Evolutionary conservation across 2,329 filamentous ascomycete species (phyloP), one percentile per base, ranked within the genome.

Genomic region (Scytalidium sp.): DNA sequence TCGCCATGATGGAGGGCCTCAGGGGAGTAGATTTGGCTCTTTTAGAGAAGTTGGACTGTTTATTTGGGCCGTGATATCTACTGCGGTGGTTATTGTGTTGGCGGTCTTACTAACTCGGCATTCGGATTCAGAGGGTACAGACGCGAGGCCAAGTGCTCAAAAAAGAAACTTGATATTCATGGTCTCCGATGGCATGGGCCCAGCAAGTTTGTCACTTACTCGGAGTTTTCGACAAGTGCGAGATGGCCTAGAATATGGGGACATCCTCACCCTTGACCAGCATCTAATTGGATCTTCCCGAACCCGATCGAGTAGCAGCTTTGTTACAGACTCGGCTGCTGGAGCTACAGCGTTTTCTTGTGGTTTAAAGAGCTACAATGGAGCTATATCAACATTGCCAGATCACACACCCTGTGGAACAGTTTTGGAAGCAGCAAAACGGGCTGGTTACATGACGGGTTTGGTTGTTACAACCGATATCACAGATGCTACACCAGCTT

Each of bases 161-260:
- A 99, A 97, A 76, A 82, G 90, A 48, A 99, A 97, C 70, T 77
- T 99, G 47, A 87, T 99, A 61, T 97, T 99, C 75, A 99, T 99
- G 94, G 93, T 99, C 32, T 96, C 90, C 1, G 94, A 99, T 68
- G 94, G 94, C 63, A 99, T 99, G 94, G 94, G 94, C 0, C 94
- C 94, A 7, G 90, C 94, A 8, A 93, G 90, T 60, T 77, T 99
- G 47, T 88, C 87, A 21, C 70, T 99, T 66, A 96, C 94, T 6
- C 81, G 94, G 50, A 88, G 85, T 64, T 99, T 87, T 73, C 84
- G 88, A 58, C 94, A 99, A 69, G 81, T 86, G 59, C 78, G 85
- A 48, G 79, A 88, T 36, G 82, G 79, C 4, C 76, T 95, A n/a
- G 85, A 89, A 1, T 80, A 80, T 57, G 80, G 85, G 60, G 84